A percentile compares a stretch with the other conserved stretches of the same genome.
These are phyloP conservation scores for Helianthus annuus DNA, from an alignment of 129 eudicot genomes.

Conservation along the genomic window DNA sequence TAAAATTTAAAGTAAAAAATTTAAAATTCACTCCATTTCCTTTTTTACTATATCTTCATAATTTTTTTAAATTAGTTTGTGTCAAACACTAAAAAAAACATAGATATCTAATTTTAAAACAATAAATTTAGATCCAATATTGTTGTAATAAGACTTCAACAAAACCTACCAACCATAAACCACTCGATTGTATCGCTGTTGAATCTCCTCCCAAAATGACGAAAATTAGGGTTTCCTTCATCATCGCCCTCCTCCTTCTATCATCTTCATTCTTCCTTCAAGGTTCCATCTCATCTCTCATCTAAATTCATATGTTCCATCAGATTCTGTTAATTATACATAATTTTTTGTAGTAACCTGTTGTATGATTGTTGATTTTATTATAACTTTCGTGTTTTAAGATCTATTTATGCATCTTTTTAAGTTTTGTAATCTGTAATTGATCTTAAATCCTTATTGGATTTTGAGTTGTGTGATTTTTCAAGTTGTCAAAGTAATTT, in stretches of 20 bases:
- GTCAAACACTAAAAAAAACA: too few species aligned
- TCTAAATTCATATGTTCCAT: slow-evolving; percentile 31
- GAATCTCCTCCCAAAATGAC: slow-evolving; percentile 26
- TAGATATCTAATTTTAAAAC: too few species aligned
- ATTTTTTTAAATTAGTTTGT: too few species aligned
- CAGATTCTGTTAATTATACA: too few species aligned
- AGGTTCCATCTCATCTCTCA: slow-evolving; percentile 50
- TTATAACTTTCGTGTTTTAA: not conserved
- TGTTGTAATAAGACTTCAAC: too few species aligned
- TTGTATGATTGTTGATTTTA: not conserved
- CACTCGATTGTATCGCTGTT: slow-evolving; percentile 29
- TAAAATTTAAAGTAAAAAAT: too few species aligned
- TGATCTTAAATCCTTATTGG: slow-evolving; percentile 3
- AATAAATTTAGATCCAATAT: too few species aligned
- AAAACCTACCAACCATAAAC: not conserved
- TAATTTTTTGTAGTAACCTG: not conserved
- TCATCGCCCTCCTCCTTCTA: slow-evolving; percentile 60
- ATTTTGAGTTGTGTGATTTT: not conserved
- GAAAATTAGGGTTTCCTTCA: slow-evolving; percentile 67
- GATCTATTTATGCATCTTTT: not conserved
- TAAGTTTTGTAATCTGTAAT: not conserved
- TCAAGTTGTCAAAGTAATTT: not conserved
- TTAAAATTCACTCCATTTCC: too few species aligned
- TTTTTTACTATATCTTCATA: too few species aligned
- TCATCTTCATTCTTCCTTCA: slow-evolving; percentile 71